Conservation (phyloP, 2,329 filamentous ascomycete species). For the Microcyclospora pomicola region DNA sequence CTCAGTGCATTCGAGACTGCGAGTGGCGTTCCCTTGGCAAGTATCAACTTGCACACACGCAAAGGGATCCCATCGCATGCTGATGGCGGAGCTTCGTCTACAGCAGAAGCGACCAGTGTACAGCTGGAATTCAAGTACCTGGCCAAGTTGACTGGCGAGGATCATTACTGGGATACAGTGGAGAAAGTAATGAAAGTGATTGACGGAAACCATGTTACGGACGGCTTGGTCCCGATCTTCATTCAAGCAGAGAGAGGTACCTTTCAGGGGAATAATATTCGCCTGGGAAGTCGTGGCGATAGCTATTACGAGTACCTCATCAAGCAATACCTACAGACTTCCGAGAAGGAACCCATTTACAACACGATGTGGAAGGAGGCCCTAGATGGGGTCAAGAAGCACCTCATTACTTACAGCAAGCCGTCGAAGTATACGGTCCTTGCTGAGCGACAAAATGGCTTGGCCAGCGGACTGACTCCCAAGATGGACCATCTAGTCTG, state of each 20-base stretch:
- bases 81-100: conserved; percentile 79
- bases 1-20: conserved; percentile 75
- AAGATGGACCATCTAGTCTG: conserved; percentile 99
- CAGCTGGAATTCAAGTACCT: conserved; percentile 97
- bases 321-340: conserved; percentile 95
- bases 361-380: conserved; percentile 86
- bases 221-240: conserved; percentile 84
- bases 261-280: conserved; percentile 75
- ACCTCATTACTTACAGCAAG: conserved; percentile 79
- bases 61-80: conserved; percentile 68
- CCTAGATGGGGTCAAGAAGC: conserved; percentile 72
- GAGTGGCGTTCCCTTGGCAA: conserved; percentile 80
- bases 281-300: conserved; percentile 84
- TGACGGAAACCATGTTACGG: conserved; percentile 63
- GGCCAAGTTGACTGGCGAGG: conserved; percentile 84
- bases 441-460: conserved; percentile 66
- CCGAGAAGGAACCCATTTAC: conserved; percentile 72
- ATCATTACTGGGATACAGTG: conserved; percentile 78
- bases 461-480: conserved; percentile 51
- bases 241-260: conserved; percentile 65
- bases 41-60: conserved; percentile 69
- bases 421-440: conserved; percentile 74
- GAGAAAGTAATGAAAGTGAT: conserved; percentile 88
- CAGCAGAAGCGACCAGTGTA: conserved; percentile 79
- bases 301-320: conserved; percentile 99